Conservation (phyloP, 2,329 filamentous ascomycete species). For the Metarhizium album region DNA sequence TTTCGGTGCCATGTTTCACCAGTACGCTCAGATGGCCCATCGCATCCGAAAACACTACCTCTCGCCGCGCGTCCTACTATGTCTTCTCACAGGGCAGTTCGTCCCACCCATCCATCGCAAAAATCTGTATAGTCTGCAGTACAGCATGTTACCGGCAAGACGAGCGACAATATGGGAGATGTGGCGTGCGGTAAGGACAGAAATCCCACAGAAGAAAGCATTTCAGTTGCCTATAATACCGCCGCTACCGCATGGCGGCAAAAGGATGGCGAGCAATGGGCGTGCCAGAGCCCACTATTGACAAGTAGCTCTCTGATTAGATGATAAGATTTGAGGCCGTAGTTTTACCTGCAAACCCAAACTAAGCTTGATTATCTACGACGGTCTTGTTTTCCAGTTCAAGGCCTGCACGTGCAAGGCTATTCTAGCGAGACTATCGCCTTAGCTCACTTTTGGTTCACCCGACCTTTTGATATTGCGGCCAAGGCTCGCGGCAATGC, state of each 20-base stretch:
- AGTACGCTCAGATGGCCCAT: constrained; percentile 90
- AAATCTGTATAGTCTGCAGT: constrained; percentile 91
- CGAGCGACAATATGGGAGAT: constrained; percentile 74
- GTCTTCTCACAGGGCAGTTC: constrained; percentile 80
- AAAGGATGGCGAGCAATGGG: constrained; percentile 18
- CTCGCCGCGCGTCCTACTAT: constrained; percentile 76
- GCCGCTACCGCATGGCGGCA: constrained; percentile 20
- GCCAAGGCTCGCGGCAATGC: neutral
- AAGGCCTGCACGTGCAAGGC: neutral
- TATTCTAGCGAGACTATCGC: neutral
- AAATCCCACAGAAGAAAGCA: constrained; percentile 34
- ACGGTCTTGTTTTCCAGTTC: neutral
- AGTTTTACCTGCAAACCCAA: neutral
- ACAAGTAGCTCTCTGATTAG: neutral
- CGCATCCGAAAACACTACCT: constrained; percentile 94
- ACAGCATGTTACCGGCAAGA: constrained; percentile 86
- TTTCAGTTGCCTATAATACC: constrained; percentile 25
- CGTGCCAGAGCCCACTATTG: constrained; percentile 14
- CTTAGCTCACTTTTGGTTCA: neutral
- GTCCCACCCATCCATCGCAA: constrained; percentile 92
- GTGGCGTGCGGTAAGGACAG: constrained; percentile 60
- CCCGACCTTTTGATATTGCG: neutral
- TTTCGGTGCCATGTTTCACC: constrained; percentile 89
- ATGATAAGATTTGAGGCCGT: neutral
- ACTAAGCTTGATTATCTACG: neutral